Evolutionary conservation across 768 basidiomycete species (phyloP), one percentile per base, ranked within the genome.

Genomic region (Tylopilus sp.): DNA sequence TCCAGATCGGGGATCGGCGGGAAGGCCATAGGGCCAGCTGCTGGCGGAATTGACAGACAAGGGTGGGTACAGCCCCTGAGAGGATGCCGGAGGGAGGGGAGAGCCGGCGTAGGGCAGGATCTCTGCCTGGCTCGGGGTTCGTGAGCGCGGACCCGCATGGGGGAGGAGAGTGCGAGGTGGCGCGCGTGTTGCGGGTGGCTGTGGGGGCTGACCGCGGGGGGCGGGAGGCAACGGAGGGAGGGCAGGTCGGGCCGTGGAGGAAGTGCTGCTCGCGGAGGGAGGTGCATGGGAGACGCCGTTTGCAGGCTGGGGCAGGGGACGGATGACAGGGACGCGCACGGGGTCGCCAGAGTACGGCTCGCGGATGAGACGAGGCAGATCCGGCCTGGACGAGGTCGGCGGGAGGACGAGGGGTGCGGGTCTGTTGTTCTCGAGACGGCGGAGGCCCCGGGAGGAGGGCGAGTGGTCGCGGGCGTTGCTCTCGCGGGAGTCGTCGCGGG

Each of bases 371-470:
- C 82, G 83, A 7, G 92, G 92, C 1, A 93, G 81, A 63, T 87
- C 85, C 16, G 75, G 72, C 36, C 84, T 74, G 4, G 74, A 74
- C 12, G 76, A 66, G 53, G 77, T 77, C 1, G 77, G 76, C 17
- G 81, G 77, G 11, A 96, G 76, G 58, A 87, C 83, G n/a, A 96
- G 74, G 0, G 93, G 92, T 0, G 92, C 87, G 5, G 92, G 93
- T 54, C 92, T 74, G 36, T 76, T 79, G 47, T 74, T 80, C 59
- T 87, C 82, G 25, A 83, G 74, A 22, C 83, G 76, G 56, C 82
- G 76, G 28, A 70, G 68, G 16, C 66, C 69, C 42, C 68, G 68
- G 17, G 69, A 69, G 4, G 54, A 61, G 21, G 73, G 64, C 1
- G 69, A 65, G 5, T 62, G 24, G 3, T 61, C 65, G 24, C 64